Evolutionary conservation across 2,329 filamentous ascomycete species (phyloP).

Genomic region (Blastomyces gilchristii): DNA sequence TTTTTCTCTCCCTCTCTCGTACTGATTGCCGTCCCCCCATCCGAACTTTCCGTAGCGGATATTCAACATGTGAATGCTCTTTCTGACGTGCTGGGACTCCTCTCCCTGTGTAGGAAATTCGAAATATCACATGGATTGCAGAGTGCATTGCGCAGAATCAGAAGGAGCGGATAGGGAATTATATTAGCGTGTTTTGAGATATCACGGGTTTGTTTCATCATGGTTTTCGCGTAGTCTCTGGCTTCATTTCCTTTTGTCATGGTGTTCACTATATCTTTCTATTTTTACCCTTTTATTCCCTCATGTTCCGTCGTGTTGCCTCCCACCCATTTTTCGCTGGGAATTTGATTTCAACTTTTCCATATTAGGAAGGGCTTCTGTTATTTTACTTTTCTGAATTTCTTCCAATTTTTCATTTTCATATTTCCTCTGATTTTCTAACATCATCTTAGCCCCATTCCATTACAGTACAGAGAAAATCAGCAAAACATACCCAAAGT

Average conservation of each 20-base stretch:
- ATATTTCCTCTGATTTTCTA: neutral
- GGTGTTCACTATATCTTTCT: neutral
- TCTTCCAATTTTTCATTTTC: neutral
- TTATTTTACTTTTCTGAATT: neutral
- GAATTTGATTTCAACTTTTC: neutral
- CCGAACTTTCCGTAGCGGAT: neutral
- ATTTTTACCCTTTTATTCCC: neutral
- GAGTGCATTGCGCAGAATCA: slow-evolving; percentile 99
- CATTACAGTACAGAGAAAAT: neutral
- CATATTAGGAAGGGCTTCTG: neutral
- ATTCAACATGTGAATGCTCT: neutral
- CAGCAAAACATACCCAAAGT: neutral
- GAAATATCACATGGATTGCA: slow-evolving; percentile 98
- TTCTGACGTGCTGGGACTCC: neutral
- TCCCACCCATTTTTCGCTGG: neutral
- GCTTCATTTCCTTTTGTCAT: neutral
- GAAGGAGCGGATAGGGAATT: slow-evolving; percentile 97
- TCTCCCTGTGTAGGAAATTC: slow-evolving; percentile 63
- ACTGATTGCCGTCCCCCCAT: too few relatives aligned
- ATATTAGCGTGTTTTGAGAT: slow-evolving; percentile 86
- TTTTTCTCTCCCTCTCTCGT: neutral
- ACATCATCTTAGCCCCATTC: neutral
- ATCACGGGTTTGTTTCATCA: neutral
- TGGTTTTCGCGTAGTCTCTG: neutral
- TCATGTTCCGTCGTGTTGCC: neutral